These are phyloP conservation scores for Mucor piriformis DNA, from an alignment of 371 early-diverging fungal genomes.

Conservation along the genomic window DNA sequence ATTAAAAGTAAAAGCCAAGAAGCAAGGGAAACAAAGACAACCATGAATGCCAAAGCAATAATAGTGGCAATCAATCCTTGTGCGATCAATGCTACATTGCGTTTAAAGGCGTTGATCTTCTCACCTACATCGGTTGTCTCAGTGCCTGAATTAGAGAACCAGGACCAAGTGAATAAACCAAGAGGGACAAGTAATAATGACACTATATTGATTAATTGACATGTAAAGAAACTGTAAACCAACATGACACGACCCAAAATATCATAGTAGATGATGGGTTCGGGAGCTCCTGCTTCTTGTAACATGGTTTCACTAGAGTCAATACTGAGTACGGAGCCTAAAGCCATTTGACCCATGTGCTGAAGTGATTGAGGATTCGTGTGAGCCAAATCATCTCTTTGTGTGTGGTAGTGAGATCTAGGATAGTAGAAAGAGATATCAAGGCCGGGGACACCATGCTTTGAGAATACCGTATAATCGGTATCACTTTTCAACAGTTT, in stretches of 20 bases:
- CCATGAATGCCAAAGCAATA: slow-evolving; percentile 14
- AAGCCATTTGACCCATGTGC: slow-evolving; percentile 63
- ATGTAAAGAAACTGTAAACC: slow-evolving; percentile 49
- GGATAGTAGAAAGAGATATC: slow-evolving; percentile 69
- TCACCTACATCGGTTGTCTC: background rate
- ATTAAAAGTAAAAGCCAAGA: slow-evolving; percentile 13
- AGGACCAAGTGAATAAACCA: slow-evolving; percentile 14
- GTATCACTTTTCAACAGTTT: slow-evolving; percentile 68
- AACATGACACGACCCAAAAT: slow-evolving; percentile 53
- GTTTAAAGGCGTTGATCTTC: slow-evolving; percentile 3
- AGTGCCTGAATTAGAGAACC: background rate
- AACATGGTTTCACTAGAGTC: slow-evolving; percentile 23
- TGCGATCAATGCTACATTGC: background rate
- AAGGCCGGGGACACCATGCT: slow-evolving; percentile 64
- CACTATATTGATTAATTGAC: slow-evolving; percentile 42
- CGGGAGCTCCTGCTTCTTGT: slow-evolving; percentile 18
- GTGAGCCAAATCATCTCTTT: slow-evolving; percentile 54
- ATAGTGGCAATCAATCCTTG: slow-evolving; percentile 22
- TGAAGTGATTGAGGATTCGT: slow-evolving; percentile 55
- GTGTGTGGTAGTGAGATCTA: slow-evolving; percentile 70
- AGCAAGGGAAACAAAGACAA: slow-evolving; percentile 15
- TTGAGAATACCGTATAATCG: slow-evolving; percentile 64
- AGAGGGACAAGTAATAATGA: slow-evolving; percentile 39
- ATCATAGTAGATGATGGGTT: slow-evolving; percentile 49
- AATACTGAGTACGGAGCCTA: slow-evolving; percentile 41